Conservation (phyloP, 495 filamentous ascomycete genomes). For the Penicillium flavigenum region DNA sequence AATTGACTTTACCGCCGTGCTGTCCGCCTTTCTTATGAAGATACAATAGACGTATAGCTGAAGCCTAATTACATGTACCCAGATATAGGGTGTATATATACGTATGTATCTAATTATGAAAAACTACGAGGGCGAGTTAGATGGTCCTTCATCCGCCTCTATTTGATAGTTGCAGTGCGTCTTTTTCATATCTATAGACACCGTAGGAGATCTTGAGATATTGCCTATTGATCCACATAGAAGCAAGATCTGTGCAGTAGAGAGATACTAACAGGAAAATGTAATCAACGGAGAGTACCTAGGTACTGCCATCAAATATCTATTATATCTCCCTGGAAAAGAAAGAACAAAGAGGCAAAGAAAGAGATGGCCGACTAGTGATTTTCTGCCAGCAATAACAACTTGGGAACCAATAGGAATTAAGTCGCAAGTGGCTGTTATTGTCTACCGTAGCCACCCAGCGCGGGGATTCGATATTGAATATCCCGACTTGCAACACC, state of each 20-base stretch:
- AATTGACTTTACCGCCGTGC: not conserved
- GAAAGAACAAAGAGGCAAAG: not conserved
- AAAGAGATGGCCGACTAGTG: not conserved
- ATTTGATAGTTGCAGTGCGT: not conserved
- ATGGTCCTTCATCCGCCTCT: not conserved
- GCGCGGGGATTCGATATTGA: constrained; percentile 7
- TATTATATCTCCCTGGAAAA: not conserved
- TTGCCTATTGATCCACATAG: not conserved
- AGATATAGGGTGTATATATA: not conserved
- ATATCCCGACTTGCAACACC: not conserved
- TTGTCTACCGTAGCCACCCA: not conserved
- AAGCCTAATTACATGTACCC: not conserved
- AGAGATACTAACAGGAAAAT: not conserved
- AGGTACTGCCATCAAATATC: not conserved
- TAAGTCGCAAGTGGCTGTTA: not conserved
- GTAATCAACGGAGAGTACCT: not conserved
- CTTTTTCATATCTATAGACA: not conserved
- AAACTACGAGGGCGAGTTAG: not conserved
- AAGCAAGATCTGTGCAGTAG: not conserved
- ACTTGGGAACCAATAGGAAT: not conserved
- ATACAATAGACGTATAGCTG: not conserved
- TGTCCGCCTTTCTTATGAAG: not conserved
- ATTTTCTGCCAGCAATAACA: constrained; percentile 2
- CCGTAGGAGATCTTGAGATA: not conserved
- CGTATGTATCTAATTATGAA: not conserved